Percentiles rank a stretch among this genome's conserved stretches.
These are phyloP conservation scores for Plasmopara viticola DNA, from an alignment of 352 stramenopile species.

Conservation along the genomic window DNA sequence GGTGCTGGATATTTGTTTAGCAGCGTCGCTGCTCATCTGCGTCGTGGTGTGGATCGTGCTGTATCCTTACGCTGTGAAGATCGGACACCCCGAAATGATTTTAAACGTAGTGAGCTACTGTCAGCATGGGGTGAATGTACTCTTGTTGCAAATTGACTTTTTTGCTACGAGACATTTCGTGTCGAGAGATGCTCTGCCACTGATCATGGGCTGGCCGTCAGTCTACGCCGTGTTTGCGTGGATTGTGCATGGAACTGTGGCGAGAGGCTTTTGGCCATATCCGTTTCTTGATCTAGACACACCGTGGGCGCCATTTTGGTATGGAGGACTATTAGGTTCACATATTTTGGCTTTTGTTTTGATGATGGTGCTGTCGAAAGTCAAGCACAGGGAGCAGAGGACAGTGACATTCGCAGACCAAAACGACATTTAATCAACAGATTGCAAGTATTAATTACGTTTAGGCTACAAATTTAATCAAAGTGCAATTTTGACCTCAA, in stretches of 20 bases:
- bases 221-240: constrained; percentile 70
- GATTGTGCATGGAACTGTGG: constrained; percentile 64
- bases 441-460: too few relatives aligned
- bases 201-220: constrained; percentile 56
- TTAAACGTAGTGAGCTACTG: constrained; percentile 78
- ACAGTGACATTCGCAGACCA: constrained; percentile 4
- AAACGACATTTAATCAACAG: too few relatives aligned
- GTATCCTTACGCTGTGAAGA: constrained; percentile 52
- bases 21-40: constrained; percentile 60
- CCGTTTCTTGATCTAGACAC: constrained; percentile 69
- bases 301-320: constrained; percentile 71
- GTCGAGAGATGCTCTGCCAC: constrained; percentile 45
- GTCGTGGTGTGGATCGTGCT: constrained; percentile 71
- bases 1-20: constrained; percentile 60
- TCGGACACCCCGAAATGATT: constrained; percentile 40
- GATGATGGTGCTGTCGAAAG: constrained; percentile 40
- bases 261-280: constrained; percentile 72
- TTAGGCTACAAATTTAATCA: background rate
- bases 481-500: constrained; percentile 48
- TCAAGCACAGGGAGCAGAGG: constrained; percentile 26
- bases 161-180: constrained; percentile 41
- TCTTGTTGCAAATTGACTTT: constrained; percentile 69
- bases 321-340: constrained; percentile 45
- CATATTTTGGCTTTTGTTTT: constrained; percentile 36
- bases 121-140: constrained; percentile 67